phyloP scores from a whole-genome alignment of 495 filamentous ascomycete genomes.

The Talaromyces wortmannii region DNA sequence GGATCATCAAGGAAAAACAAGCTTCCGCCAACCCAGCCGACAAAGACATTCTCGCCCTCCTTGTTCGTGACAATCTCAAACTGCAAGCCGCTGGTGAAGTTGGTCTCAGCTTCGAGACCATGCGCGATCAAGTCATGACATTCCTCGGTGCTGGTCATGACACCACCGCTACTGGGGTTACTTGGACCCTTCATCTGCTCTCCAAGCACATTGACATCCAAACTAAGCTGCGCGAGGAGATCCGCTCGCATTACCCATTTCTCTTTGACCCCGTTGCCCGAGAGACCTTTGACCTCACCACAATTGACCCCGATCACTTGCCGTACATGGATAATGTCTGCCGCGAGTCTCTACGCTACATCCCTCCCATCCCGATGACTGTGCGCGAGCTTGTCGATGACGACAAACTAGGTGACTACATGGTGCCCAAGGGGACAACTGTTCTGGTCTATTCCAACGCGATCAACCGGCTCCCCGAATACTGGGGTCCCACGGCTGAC shows the following conservation, averaged over 20 bases:
- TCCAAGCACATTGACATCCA: slow-evolving; percentile 15
- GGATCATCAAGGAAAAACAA: slow-evolving; percentile 28
- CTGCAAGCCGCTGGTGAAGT: slow-evolving; percentile 23
- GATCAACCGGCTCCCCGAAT: slow-evolving; percentile 32
- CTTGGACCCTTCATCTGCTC: slow-evolving; percentile 18
- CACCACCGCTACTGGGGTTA: slow-evolving; percentile 17
- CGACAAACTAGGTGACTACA: slow-evolving; percentile 12
- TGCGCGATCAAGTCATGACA: slow-evolving; percentile 43
- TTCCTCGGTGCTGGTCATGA: slow-evolving; percentile 20
- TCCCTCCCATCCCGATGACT: slow-evolving; percentile 36
- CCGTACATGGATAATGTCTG: slow-evolving; percentile 42
- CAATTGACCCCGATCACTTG: slow-evolving; percentile 20
- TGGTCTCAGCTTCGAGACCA: slow-evolving; percentile 31
- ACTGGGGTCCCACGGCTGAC: slow-evolving; percentile 43
- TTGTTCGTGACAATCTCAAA: slow-evolving; percentile 31
- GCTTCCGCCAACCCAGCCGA: slow-evolving; percentile 20
- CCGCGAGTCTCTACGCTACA: slow-evolving; percentile 40
- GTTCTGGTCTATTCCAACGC: slow-evolving; percentile 16
- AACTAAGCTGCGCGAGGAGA: slow-evolving; percentile 14
- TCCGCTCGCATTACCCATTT: slow-evolving; percentile 12
- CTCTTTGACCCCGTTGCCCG: slow-evolving; percentile 10
- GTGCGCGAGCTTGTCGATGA: slow-evolving; percentile 14
- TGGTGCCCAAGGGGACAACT: slow-evolving; percentile 12
- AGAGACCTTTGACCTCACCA: slow-evolving; percentile 6
- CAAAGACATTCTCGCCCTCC: slow-evolving; percentile 40